Evolutionary conservation across 1,139 yeast species (phyloP).

Genomic region (Lodderomyces theae): DNA sequence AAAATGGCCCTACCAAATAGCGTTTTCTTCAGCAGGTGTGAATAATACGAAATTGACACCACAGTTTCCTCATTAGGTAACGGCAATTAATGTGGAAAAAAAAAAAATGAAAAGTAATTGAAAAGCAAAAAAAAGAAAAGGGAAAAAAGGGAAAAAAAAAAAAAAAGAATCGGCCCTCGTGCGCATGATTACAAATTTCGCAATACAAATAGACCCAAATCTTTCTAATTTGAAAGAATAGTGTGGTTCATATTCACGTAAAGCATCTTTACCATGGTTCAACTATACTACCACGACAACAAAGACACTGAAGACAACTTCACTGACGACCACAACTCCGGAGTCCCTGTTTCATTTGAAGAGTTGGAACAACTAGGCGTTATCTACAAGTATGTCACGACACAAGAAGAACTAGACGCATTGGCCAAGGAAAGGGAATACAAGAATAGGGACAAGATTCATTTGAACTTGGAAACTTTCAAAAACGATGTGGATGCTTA

Average conservation of each 20-base stretch:
- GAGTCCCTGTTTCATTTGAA: conserved; percentile 49
- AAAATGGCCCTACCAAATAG: too few species aligned
- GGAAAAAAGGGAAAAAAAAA: neutral
- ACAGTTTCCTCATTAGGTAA: neutral
- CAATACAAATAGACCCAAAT: neutral
- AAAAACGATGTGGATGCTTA: conserved; percentile 61
- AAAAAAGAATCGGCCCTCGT: neutral
- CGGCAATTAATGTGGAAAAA: neutral
- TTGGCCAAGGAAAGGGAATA: conserved; percentile 71
- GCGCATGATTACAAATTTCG: neutral
- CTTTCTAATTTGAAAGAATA: too few species aligned
- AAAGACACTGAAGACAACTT: conserved; percentile 56
- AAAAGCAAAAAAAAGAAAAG: too few species aligned
- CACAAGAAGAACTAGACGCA: conserved; percentile 56
- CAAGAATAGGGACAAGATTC: conserved; percentile 74
- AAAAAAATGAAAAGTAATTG: too few species aligned
- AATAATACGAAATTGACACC: neutral
- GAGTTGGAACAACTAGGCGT: conserved; percentile 67
- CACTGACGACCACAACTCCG: conserved; percentile 75
- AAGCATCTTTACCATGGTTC: conserved; percentile 37
- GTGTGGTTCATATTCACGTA: too few species aligned
- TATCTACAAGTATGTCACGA: conserved; percentile 53
- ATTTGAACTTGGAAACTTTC: conserved; percentile 58
- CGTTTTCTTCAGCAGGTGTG: too few species aligned
- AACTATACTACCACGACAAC: conserved; percentile 74